These are phyloP conservation scores for Haplosporangium sp. DNA, from an alignment of 371 early-diverging fungal species.

Conservation along the genomic window DNA sequence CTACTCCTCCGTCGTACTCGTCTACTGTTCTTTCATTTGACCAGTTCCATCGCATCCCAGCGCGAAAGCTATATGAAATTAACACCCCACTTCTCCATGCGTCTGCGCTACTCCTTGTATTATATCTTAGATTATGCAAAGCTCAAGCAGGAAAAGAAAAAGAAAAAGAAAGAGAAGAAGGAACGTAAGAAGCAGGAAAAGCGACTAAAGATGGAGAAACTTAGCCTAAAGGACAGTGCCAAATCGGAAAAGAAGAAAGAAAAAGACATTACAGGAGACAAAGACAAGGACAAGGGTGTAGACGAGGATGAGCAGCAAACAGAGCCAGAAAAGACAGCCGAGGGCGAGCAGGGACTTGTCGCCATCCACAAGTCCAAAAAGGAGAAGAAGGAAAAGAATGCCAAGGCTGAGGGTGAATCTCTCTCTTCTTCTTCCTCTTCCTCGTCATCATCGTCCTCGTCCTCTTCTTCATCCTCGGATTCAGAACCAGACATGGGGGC, in stretches of 20 bases:
- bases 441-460: slow-evolving; percentile 38
- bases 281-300: background rate
- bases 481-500: slow-evolving; percentile 38
- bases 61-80: no score
- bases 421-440: slow-evolving; percentile 40
- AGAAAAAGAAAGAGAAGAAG: slow-evolving; percentile 51
- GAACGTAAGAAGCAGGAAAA: slow-evolving; percentile 28
- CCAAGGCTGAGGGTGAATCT: background rate
- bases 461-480: slow-evolving; percentile 36
- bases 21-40: no score
- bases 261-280: background rate
- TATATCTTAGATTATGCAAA: slow-evolving; percentile 32
- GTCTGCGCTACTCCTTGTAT: background rate
- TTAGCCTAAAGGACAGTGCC: slow-evolving; percentile 13
- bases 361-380: slow-evolving; percentile 28
- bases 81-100: background rate
- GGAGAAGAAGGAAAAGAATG: slow-evolving; percentile 12
- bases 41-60: no score
- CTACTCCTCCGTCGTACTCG: no score
- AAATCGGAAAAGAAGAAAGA: slow-evolving; percentile 13
- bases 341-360: slow-evolving; percentile 27
- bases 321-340: background rate
- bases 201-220: slow-evolving; percentile 21
- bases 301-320: no score
- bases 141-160: slow-evolving; percentile 47